phyloP scores from a whole-genome alignment of 2,329 filamentous ascomycete genomes.

The Aspergillus novoparasiticus region DNA sequence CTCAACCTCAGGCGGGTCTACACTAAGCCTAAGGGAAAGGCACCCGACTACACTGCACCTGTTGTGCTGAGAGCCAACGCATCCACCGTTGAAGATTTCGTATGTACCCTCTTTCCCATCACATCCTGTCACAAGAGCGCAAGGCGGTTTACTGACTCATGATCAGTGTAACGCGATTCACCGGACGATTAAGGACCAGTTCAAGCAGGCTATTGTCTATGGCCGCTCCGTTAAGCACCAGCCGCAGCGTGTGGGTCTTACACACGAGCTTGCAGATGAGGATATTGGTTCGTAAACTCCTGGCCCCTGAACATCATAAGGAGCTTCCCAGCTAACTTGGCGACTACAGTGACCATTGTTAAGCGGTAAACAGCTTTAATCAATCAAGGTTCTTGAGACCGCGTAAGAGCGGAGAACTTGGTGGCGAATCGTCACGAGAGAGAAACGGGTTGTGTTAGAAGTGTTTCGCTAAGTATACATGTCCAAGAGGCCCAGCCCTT shows the following conservation, averaged over 20 bases:
- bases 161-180: constrained; percentile 92
- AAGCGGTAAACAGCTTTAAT: constrained; percentile 59
- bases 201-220: constrained; percentile 94
- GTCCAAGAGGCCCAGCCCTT: constrained; percentile 31
- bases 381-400: constrained; percentile 22
- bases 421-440: constrained; percentile 30
- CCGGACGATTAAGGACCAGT: constrained; percentile 91
- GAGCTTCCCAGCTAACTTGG: constrained; percentile 27
- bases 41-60: constrained; percentile 88
- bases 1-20: constrained; percentile 89
- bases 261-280: constrained; percentile 91
- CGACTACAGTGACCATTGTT: constrained; percentile 62
- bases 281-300: constrained; percentile 76
- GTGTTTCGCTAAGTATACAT: constrained; percentile 23
- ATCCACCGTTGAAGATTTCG: constrained; percentile 95
- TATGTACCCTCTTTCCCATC: constrained; percentile 55
- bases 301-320: not conserved
- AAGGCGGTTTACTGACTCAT: constrained; percentile 35
- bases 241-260: constrained; percentile 88
- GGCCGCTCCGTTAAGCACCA: constrained; percentile 98
- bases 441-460: constrained; percentile 20
- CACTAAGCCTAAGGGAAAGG: constrained; percentile 94
- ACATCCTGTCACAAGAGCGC: not conserved
- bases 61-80: constrained; percentile 82
- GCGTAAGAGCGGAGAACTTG: constrained; percentile 30